phyloP scores from a whole-genome alignment of 225 moss, liverwort and hornwort species.

The Marchantia polymorpha region DNA sequence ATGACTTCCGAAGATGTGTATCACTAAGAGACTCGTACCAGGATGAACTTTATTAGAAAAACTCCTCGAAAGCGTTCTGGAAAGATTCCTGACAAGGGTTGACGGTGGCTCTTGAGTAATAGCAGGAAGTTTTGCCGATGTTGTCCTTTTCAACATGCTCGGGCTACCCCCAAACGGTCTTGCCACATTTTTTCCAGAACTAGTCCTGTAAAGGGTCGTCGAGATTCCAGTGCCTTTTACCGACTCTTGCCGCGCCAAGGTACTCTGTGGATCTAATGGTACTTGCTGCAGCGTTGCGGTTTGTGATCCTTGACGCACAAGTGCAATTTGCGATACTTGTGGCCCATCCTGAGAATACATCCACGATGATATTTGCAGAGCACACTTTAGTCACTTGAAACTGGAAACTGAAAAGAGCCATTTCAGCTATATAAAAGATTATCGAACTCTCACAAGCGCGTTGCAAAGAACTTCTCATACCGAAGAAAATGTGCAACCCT shows the following conservation, averaged over 20 bases:
- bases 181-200: neutral
- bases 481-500: neutral
- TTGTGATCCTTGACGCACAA: constrained; percentile 5
- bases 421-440: too few species aligned
- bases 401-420: too few species aligned
- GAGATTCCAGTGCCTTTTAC: neutral
- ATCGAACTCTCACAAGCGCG: neutral
- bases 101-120: neutral
- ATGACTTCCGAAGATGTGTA: neutral
- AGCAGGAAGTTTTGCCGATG: neutral
- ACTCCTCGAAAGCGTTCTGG: constrained; percentile 1
- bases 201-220: neutral
- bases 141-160: neutral
- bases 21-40: constrained; percentile 1
- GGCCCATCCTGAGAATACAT: neutral
- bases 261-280: neutral
- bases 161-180: neutral
- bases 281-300: neutral
- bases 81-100: neutral
- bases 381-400: neutral
- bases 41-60: constrained; percentile 19
- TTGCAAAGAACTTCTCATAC: neutral
- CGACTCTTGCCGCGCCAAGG: neutral
- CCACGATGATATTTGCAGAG: neutral
- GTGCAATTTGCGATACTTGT: neutral